phyloP scores from a whole-genome alignment of 352 stramenopile genomes.

The Phytophthora sp. region DNA sequence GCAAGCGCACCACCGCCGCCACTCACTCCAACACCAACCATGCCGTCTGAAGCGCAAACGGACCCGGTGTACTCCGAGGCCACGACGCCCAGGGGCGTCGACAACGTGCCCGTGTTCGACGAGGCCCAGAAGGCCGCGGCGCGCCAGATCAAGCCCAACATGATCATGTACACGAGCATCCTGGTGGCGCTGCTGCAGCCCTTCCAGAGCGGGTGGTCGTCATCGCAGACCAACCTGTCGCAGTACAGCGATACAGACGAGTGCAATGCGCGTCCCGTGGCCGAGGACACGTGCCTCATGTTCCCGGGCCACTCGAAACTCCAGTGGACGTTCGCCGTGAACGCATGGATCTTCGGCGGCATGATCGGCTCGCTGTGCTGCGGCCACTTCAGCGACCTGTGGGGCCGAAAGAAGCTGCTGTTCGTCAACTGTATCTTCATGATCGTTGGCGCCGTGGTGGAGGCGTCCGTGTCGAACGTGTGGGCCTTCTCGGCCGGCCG shows the following conservation, averaged over 20 bases:
- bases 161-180: conserved; percentile 48
- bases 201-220: conserved; percentile 60
- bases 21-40: background rate
- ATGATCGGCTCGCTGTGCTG: conserved; percentile 53
- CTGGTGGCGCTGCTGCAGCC: conserved; percentile 40
- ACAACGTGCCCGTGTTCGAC: conserved; percentile 21
- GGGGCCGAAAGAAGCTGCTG: conserved; percentile 32
- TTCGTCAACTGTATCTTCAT: conserved; percentile 42
- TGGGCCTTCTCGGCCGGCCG: conserved; percentile 20
- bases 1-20: background rate
- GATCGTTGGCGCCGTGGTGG: conserved; percentile 30
- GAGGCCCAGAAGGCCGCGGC: conserved; percentile 21
- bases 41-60: conserved; percentile 20
- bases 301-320: conserved; percentile 15
- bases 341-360: conserved; percentile 55
- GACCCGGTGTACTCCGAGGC: conserved; percentile 22
- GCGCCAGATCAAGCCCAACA: conserved; percentile 30
- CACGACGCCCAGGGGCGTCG: conserved; percentile 7
- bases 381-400: conserved; percentile 34
- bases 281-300: too few species aligned
- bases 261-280: too few species aligned
- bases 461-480: conserved; percentile 27
- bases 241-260: too few species aligned
- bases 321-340: conserved; percentile 25
- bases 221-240: conserved; percentile 56